Percentiles rank a stretch among this genome's conserved stretches.
Conservation (phyloP, 164 flowering plant genomes). For the Vitis cinerea region DNA sequence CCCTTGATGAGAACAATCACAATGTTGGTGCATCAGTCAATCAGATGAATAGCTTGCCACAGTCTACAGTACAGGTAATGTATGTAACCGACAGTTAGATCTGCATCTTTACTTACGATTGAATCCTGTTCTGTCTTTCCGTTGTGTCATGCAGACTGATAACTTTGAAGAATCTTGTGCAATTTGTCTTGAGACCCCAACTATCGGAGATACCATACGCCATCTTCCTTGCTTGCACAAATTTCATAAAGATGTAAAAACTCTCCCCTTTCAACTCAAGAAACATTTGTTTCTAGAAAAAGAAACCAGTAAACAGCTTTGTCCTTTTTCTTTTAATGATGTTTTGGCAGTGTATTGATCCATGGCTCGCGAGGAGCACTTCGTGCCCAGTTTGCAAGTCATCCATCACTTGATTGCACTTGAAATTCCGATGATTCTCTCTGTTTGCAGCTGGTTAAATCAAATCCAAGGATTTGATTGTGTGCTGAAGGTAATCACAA, state of each 20-base stretch:
- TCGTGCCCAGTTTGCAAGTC: conserved; percentile 96
- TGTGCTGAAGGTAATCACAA: neutral
- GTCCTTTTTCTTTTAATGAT: neutral
- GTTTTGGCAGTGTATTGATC: conserved; percentile 90
- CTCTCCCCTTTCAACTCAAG: neutral
- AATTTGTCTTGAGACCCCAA: conserved; percentile 83
- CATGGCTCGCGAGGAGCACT: conserved; percentile 76
- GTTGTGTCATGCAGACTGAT: conserved; percentile 40
- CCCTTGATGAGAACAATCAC: conserved; percentile 83
- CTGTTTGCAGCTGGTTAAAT: neutral
- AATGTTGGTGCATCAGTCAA: conserved; percentile 61
- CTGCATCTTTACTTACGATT: conserved; percentile 2
- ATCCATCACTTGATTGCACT: conserved; percentile 48
- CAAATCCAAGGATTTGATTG: neutral
- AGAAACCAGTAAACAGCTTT: neutral
- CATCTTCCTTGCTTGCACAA: conserved; percentile 97
- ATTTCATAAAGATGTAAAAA: conserved; percentile 88
- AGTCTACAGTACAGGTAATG: conserved; percentile 72
- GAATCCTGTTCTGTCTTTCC: neutral
- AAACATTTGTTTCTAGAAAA: neutral
- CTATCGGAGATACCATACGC: conserved; percentile 73
- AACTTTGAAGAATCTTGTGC: conserved; percentile 76
- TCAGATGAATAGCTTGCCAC: conserved; percentile 77
- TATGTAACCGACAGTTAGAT: neutral
- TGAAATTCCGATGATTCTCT: neutral